phyloP scores from a whole-genome alignment of 2,329 filamentous ascomycete genomes.

The Zelopaecilomyces penicillatus region DNA sequence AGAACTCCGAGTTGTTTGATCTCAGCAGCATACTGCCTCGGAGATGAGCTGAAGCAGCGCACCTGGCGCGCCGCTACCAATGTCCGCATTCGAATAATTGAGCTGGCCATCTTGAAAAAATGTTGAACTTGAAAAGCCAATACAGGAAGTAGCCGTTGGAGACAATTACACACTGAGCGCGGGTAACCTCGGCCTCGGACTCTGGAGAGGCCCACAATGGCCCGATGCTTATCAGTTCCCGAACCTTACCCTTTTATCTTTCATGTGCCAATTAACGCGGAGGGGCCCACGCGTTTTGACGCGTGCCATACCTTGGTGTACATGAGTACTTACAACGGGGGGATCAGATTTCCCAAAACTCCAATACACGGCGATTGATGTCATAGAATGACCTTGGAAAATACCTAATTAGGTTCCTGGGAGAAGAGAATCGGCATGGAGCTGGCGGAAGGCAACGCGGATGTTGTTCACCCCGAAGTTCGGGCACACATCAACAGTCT shows the following conservation, averaged over 20 bases:
- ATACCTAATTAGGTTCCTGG: neutral
- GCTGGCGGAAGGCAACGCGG: conserved; percentile 39
- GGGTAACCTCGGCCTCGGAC: conserved; percentile 41
- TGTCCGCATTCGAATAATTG: conserved; percentile 30
- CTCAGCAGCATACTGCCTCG: conserved; percentile 53
- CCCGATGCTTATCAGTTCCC: conserved; percentile 7
- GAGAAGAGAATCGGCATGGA: conserved; percentile 38
- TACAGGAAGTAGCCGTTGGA: conserved; percentile 19
- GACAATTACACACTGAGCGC: conserved; percentile 14
- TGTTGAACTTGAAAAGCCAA: conserved; percentile 4
- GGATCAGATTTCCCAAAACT: neutral
- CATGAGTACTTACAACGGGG: neutral
- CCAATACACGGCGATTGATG: neutral
- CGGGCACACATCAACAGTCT: conserved; percentile 90
- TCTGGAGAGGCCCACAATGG: conserved; percentile 12
- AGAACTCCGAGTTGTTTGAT: conserved; percentile 86
- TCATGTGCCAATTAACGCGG: conserved; percentile 6
- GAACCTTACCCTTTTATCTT: conserved; percentile 11
- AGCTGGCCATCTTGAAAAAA: conserved; percentile 27
- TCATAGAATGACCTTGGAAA: neutral
- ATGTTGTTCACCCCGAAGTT: conserved; percentile 81
- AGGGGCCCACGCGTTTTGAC: conserved; percentile 14
- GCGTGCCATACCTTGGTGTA: conserved; percentile 9
- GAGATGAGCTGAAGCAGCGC: conserved; percentile 62
- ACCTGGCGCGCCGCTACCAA: conserved; percentile 29